phyloP scores from a whole-genome alignment of 371 early-diverging fungal species.

The Homolaphlyctis polyrhiza region DNA sequence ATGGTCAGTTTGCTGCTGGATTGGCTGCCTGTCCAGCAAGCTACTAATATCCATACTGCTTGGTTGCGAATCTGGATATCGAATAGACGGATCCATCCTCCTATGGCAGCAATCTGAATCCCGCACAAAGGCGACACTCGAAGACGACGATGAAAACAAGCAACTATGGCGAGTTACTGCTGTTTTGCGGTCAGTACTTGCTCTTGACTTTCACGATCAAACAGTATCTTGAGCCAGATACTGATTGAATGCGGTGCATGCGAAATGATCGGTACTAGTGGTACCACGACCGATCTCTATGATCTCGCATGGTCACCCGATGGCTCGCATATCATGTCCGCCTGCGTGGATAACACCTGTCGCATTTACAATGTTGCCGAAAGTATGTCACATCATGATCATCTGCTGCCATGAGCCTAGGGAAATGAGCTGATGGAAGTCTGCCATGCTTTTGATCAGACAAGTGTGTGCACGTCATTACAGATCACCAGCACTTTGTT shows the following conservation, averaged over 20 bases:
- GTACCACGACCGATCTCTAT: constrained; percentile 65
- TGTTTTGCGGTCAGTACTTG: constrained; percentile 18
- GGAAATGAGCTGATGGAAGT: neutral
- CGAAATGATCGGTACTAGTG: no score
- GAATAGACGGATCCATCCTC: constrained; percentile 75
- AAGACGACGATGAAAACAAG: constrained; percentile 41
- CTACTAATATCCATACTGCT: no score
- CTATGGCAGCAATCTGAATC: constrained; percentile 66
- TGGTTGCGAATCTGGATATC: no score
- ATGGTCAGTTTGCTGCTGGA: constrained; percentile 53
- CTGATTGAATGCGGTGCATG: no score
- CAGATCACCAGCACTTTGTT: constrained; percentile 88
- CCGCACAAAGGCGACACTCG: constrained; percentile 29
- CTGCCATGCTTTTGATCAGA: constrained; percentile 29
- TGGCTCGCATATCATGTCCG: constrained; percentile 80
- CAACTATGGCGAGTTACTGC: constrained; percentile 10
- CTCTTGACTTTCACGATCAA: no score
- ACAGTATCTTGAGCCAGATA: no score
- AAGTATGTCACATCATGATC: constrained; percentile 41
- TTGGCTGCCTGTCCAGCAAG: no score
- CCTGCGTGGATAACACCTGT: constrained; percentile 87
- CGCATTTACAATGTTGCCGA: constrained; percentile 80
- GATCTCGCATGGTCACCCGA: constrained; percentile 95
- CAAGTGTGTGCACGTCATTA: constrained; percentile 69
- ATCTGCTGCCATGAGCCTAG: neutral